These are phyloP conservation scores for Setomelanomma holmii DNA, from an alignment of 2,329 filamentous ascomycete species.

Conservation along the genomic window DNA sequence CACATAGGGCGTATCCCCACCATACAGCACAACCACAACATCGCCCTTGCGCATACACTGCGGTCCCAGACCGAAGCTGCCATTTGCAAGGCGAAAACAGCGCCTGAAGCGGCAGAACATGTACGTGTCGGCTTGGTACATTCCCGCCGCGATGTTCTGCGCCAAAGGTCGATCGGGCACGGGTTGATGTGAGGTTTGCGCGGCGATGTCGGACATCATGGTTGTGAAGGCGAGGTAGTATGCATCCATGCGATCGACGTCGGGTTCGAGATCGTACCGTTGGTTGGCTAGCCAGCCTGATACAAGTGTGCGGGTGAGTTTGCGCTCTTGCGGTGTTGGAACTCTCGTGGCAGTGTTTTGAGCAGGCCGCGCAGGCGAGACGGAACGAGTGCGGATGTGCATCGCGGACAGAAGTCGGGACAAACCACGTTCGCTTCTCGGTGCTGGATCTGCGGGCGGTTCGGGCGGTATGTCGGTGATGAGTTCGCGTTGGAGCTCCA, in stretches of 20 bases:
- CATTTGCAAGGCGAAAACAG: background rate
- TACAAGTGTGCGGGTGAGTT: background rate
- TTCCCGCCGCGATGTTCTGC: no score
- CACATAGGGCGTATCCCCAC: background rate
- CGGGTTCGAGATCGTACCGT: no score
- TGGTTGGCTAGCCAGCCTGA: background rate
- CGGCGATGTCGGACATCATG: background rate
- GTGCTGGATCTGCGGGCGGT: no score
- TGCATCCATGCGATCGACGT: no score
- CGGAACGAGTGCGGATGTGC: background rate
- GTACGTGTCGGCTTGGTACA: background rate
- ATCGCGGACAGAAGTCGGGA: no score
- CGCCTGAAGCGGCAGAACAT: background rate
- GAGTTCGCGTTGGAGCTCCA: no score
- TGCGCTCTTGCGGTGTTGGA: background rate
- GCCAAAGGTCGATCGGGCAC: no score
- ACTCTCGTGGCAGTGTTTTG: no score
- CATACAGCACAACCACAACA: background rate
- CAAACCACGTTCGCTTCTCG: no score
- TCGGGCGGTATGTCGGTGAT: no score
- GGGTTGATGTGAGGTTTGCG: no score
- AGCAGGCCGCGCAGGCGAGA: background rate
- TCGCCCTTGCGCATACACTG: background rate
- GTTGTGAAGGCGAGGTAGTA: background rate
- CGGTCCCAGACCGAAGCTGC: background rate